phyloP scores from a whole-genome alignment of 441 rosid genomes.

The Croton setiger region DNA sequence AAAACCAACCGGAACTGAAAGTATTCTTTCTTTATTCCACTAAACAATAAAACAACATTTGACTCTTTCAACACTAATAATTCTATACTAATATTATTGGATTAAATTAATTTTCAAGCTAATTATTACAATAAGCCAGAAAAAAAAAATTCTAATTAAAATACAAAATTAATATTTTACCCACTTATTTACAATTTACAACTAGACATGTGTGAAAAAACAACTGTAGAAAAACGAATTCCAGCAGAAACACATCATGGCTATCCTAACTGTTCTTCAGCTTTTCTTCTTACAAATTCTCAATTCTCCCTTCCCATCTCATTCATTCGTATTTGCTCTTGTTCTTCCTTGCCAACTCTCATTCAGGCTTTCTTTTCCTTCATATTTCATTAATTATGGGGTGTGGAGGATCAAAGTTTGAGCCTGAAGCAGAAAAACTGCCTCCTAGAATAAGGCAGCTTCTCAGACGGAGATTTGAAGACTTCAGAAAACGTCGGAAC shows the following conservation, averaged over 20 bases:
- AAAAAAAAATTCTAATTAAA: too few species aligned
- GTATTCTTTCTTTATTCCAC: too few species aligned
- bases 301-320: not conserved
- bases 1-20: too few species aligned
- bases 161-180: not conserved
- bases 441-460: conserved; percentile 34
- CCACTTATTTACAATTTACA: not conserved
- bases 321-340: not conserved
- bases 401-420: conserved; percentile 38
- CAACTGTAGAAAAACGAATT: not conserved
- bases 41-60: not conserved
- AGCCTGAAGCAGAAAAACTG: conserved; percentile 18
- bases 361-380: too few species aligned
- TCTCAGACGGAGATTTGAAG: conserved; percentile 39
- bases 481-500: conserved; percentile 30
- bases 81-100: not conserved
- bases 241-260: not conserved
- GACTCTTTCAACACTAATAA: conserved; percentile 2
- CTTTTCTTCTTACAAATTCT: conserved; percentile 1
- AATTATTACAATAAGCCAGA: too few species aligned
- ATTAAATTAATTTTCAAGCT: not conserved
- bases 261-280: not conserved
- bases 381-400: conserved; percentile 47
- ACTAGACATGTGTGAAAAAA: conserved; percentile 4
- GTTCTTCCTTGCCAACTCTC: not conserved